Evolutionary conservation across 1,139 yeast species (phyloP).

Genomic region (Hyphopichia fennica): DNA sequence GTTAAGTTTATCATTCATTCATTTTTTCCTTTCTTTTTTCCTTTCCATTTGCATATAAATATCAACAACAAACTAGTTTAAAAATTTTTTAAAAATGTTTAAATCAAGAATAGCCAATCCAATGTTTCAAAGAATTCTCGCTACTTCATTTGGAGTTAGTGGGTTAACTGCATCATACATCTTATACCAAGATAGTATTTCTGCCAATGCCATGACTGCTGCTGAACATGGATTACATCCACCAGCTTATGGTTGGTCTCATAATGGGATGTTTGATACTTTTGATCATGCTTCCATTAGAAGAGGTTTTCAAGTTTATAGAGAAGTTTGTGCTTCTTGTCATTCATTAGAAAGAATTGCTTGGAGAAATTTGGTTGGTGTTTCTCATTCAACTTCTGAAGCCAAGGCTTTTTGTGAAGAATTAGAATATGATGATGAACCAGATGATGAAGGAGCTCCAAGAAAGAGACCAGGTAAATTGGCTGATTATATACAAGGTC

Average conservation of each 20-base stretch:
- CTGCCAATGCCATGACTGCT: conserved; percentile 96
- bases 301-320: conserved; percentile 99
- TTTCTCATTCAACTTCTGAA: conserved; percentile 87
- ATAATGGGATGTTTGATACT: conserved; percentile 85
- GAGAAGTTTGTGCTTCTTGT: conserved; percentile 99
- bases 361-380: conserved; percentile 98
- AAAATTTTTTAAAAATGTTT: conserved; percentile 28
- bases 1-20: no score
- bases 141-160: conserved; percentile 65
- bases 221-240: conserved; percentile 99
- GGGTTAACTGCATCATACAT: conserved; percentile 74
- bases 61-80: no score
- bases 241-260: conserved; percentile 92
- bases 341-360: conserved; percentile 97
- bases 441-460: conserved; percentile 99
- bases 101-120: conserved; percentile 32
- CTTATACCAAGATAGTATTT: conserved; percentile 75
- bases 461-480: conserved; percentile 98
- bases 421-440: conserved; percentile 97
- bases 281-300: conserved; percentile 97
- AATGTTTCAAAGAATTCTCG: conserved; percentile 53
- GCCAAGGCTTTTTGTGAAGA: conserved; percentile 95
- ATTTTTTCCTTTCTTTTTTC: no score
- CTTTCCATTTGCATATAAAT: no score
- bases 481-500: conserved; percentile 93